These are phyloP conservation scores for Rhexocercosporidium sp. DNA, from an alignment of 2,329 filamentous ascomycete species.

Conservation along the genomic window DNA sequence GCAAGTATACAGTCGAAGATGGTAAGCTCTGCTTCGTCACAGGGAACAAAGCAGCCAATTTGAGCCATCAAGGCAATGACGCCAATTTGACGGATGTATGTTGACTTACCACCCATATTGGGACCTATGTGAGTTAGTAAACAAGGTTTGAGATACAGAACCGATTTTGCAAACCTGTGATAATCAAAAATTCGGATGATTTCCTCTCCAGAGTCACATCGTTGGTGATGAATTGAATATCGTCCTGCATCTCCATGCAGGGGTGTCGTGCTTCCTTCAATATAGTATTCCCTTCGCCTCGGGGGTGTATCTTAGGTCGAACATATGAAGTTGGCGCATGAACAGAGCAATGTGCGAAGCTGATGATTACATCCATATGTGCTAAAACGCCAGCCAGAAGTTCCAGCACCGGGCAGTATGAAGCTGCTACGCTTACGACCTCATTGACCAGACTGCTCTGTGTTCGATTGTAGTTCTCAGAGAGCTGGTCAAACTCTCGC, in stretches of 20 bases:
- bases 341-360: conserved; percentile 89
- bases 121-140: conserved; percentile 69
- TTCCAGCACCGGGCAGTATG: conserved; percentile 92
- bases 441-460: conserved; percentile 90
- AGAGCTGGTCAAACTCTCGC: conserved; percentile 91
- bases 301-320: conserved; percentile 85
- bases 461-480: conserved; percentile 92
- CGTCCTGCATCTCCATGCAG: conserved; percentile 98
- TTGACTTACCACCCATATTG: conserved; percentile 99
- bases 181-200: conserved; percentile 73
- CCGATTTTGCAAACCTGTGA: conserved; percentile 5
- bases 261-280: conserved; percentile 95
- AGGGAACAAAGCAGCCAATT: conserved; percentile 94
- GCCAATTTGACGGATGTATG: conserved; percentile 96
- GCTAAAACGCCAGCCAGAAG: conserved; percentile 85
- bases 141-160: not conserved
- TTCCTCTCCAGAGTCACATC: conserved; percentile 83
- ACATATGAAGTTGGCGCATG: conserved; percentile 93
- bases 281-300: conserved; percentile 85
- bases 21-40: conserved; percentile 85
- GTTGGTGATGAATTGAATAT: conserved; percentile 98
- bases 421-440: conserved; percentile 90
- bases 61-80: conserved; percentile 98
- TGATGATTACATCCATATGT: conserved; percentile 93
- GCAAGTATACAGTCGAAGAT: conserved; percentile 98